Conservation (phyloP, 1,139 yeast species). For the Geotrichum europaeum region DNA sequence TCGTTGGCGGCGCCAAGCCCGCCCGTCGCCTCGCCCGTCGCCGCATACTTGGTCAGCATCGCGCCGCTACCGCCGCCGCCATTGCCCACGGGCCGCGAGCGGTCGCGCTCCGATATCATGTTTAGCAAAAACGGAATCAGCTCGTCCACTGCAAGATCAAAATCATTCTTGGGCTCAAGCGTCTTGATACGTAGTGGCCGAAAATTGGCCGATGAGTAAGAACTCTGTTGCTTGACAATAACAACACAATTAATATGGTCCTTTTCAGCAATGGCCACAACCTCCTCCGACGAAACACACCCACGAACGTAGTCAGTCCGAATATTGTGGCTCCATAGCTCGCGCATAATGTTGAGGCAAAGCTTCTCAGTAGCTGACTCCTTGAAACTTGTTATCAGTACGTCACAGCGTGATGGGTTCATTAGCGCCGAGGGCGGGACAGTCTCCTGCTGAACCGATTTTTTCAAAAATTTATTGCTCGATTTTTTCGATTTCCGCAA, state of each 20-base stretch:
- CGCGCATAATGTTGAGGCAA: conserved; percentile 57
- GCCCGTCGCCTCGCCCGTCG: not conserved
- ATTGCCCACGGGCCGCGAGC: conserved; percentile 6
- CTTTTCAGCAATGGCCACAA: conserved; percentile 52
- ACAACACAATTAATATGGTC: conserved; percentile 76
- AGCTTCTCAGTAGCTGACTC: conserved; percentile 39
- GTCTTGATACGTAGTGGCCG: conserved; percentile 73
- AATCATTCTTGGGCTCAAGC: conserved; percentile 49
- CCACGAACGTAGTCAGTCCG: conserved; percentile 61
- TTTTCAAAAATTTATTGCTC: conserved; percentile 19
- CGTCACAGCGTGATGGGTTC: conserved; percentile 57
- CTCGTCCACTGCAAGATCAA: conserved; percentile 66
- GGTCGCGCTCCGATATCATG: conserved; percentile 38
- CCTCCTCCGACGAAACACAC: conserved; percentile 57
- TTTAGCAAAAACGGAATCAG: conserved; percentile 45
- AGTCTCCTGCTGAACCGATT: conserved; percentile 14
- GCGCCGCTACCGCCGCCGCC: not conserved
- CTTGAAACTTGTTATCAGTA: conserved; percentile 62
- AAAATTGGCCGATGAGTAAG: conserved; percentile 40
- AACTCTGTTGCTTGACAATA: conserved; percentile 55
- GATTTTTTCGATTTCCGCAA: conserved; percentile 22
- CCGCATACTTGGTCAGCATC: not conserved
- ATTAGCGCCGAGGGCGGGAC: conserved; percentile 11
- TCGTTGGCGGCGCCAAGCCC: not conserved
- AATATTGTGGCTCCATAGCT: conserved; percentile 65